Conservation (phyloP, 805 yeast genomes). For the Kodamaea sagamina region DNA sequence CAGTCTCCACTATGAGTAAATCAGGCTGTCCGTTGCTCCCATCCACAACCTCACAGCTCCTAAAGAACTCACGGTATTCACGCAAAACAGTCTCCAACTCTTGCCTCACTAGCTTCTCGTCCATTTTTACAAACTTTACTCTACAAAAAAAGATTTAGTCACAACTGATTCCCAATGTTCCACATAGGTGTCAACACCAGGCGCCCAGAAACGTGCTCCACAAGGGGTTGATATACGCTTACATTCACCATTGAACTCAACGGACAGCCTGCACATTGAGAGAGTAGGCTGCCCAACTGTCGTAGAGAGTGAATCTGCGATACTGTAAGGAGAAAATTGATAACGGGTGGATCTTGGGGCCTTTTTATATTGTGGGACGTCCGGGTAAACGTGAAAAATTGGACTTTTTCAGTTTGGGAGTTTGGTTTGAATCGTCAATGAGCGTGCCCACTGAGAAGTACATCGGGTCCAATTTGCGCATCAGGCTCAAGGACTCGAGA, state of each 20-base stretch:
- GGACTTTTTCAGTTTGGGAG: background rate
- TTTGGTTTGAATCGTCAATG: background rate
- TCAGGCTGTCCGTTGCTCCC: background rate
- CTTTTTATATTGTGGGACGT: background rate
- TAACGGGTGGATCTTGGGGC: background rate
- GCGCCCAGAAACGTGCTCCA: slow-evolving; percentile 52
- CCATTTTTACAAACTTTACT: slow-evolving; percentile 4
- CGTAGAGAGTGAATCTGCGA: slow-evolving; percentile 27
- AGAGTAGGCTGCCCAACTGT: slow-evolving; percentile 12
- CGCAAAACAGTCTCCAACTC: slow-evolving; percentile 23
- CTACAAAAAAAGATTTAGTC: slow-evolving; percentile 30
- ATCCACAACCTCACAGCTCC: slow-evolving; percentile 15
- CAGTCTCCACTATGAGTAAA: slow-evolving; percentile 20
- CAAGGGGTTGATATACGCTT: slow-evolving; percentile 41
- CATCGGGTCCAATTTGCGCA: slow-evolving; percentile 33
- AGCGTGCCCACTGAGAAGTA: slow-evolving; percentile 23
- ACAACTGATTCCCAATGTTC: slow-evolving; percentile 50
- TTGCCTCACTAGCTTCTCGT: slow-evolving; percentile 5
- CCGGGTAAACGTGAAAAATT: slow-evolving; percentile 1
- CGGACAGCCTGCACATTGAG: slow-evolving; percentile 10
- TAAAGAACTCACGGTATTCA: slow-evolving; percentile 28
- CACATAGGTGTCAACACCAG: slow-evolving; percentile 42
- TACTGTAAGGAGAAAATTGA: slow-evolving; percentile 6
- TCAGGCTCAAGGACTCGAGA: slow-evolving; percentile 33
- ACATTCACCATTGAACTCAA: slow-evolving; percentile 32